Base-by-base conservation (phyloP, 2,329 filamentous ascomycete genomes). In the Colletotrichum sp. region DNA sequence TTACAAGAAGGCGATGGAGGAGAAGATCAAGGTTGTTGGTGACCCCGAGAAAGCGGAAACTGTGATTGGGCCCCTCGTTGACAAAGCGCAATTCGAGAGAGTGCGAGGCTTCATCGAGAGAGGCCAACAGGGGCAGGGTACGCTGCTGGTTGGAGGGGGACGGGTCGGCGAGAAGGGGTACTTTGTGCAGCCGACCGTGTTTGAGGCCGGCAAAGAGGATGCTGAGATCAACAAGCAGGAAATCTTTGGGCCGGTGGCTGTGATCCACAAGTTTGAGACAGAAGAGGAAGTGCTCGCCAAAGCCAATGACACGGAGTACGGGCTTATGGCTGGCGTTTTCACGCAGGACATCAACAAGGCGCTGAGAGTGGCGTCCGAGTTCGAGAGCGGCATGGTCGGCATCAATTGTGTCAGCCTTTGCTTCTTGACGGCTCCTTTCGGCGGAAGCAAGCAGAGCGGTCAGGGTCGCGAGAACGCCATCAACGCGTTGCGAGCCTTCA, bases 321-420 rank as follows among this genome's bases (percentile, higher is more conserved):
- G 84, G 2, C 80, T 87, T 2, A 84, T 89, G 78, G 86, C 87
- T 3, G 82, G 82, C 0, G 86, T 94, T 3, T 93, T 93, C 81
- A 93, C 91, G 0, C 86, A 90, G 78, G 90, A 94, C 80, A 90
- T 94, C 79, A 90, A 90, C 79, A 90, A 89, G 78, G 93, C 92
- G 5, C 89, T 91, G 80, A 86, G 89, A 2, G 83, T 91, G 4
- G 86, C 88, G 3, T 84, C 87, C 4, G 85, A 87, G 63, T 86
- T 95, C 61, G 92, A 94, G 82, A 89, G 91, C 15, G 93, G 93
- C 34, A 94, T 93, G 89, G 92, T 94, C 5, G 93, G 92, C 86
- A 90, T 94, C 81, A 94, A 94, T 78, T 85, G 83, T 61, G 80
- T 86, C 64, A 84, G 82, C 71, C 77, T 84, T 21, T 80, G 82